Percentiles rank a stretch among this genome's conserved stretches.
Conservation (phyloP, 2,329 filamentous ascomycete genomes). For the Trichoderma citrinoviride region DNA sequence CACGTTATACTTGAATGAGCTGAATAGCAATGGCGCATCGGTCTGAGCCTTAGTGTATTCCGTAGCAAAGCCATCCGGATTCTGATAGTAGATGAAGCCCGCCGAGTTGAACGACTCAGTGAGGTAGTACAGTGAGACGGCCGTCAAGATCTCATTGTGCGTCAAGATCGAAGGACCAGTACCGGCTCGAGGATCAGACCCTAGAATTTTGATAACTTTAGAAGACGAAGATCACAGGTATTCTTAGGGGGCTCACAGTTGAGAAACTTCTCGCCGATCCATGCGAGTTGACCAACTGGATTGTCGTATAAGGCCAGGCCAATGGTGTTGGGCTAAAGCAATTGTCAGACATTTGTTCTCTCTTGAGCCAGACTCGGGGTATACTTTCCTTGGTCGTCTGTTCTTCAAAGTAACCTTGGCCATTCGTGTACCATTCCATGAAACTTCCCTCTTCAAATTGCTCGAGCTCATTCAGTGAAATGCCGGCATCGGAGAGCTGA, state of each 20-base stretch:
- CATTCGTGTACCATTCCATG: slow-evolving; percentile 9
- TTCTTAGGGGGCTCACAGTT: slow-evolving; percentile 18
- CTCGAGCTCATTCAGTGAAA: slow-evolving; percentile 20
- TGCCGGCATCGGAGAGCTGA: slow-evolving; percentile 18
- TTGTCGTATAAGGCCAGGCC: slow-evolving; percentile 43
- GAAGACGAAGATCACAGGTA: not conserved
- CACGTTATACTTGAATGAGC: slow-evolving; percentile 26
- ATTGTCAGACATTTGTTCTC: not conserved
- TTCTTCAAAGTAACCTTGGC: slow-evolving; percentile 23
- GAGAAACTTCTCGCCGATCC: slow-evolving; percentile 41
- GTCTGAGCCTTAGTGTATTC: slow-evolving; percentile 23
- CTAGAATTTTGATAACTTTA: not conserved
- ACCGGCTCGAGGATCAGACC: slow-evolving; percentile 23
- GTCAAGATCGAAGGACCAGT: slow-evolving; percentile 25
- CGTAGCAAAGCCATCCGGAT: slow-evolving; percentile 20
- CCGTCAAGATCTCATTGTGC: slow-evolving; percentile 26
- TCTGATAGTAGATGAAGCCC: slow-evolving; percentile 23
- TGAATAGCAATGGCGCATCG: slow-evolving; percentile 24
- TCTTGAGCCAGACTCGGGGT: not conserved
- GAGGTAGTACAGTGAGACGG: slow-evolving; percentile 29
- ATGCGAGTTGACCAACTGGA: slow-evolving; percentile 43
- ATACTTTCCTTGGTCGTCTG: slow-evolving; percentile 22
- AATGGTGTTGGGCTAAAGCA: slow-evolving; percentile 39
- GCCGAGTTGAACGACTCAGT: slow-evolving; percentile 28
- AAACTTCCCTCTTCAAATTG: slow-evolving; percentile 5